Percentiles rank a stretch among this genome's conserved stretches.
These are phyloP conservation scores for Fusarium sororula DNA, from an alignment of 2,329 filamentous ascomycete species.

Conservation along the genomic window DNA sequence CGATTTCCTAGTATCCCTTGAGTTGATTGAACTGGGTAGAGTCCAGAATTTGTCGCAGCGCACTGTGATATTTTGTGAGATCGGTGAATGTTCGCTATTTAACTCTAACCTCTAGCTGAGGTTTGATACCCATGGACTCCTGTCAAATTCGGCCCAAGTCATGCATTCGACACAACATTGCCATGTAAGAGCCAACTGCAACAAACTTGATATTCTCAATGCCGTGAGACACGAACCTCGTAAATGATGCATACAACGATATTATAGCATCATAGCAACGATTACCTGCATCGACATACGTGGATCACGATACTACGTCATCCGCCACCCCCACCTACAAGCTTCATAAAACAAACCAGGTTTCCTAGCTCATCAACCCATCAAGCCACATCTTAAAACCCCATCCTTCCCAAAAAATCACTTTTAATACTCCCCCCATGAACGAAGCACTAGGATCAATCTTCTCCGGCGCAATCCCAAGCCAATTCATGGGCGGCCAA, in stretches of 20 bases:
- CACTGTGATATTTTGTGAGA: too few relatives aligned
- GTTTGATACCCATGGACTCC: too few relatives aligned
- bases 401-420: neutral
- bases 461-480: conserved; percentile 19
- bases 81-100: too few relatives aligned
- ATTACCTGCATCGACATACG: neutral
- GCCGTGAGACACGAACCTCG: neutral
- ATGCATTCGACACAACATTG: neutral
- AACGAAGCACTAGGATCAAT: conserved; percentile 19
- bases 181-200: accelerated
- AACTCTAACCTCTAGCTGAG: too few relatives aligned
- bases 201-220: neutral
- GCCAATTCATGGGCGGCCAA: conserved; percentile 21
- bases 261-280: conserved; percentile 15
- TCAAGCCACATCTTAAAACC: conserved; percentile 21
- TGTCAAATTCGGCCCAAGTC: accelerated
- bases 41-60: accelerated
- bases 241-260: neutral
- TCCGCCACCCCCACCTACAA: conserved; percentile 22
- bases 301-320: conserved; percentile 15
- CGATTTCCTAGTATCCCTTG: accelerated
- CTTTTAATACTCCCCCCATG: neutral
- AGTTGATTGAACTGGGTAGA: accelerated
- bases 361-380: neutral
- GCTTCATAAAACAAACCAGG: conserved; percentile 13